These are phyloP conservation scores for Carex arenaria DNA, from an alignment of 202 grass and related monocot species.

Conservation along the genomic window DNA sequence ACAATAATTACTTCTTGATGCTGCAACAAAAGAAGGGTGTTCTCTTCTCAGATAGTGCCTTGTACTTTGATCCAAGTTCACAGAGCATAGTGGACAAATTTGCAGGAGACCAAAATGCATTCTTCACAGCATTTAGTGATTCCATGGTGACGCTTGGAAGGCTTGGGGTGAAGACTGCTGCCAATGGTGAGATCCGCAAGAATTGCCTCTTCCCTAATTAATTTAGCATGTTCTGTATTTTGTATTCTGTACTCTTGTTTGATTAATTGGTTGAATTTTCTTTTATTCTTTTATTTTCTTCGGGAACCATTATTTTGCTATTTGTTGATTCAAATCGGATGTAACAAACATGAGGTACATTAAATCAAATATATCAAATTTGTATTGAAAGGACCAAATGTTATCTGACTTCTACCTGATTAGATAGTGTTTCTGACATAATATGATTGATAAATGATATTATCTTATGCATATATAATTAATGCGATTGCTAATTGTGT, in stretches of 20 bases:
- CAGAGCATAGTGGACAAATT: constrained; percentile 24
- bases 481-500: too few species aligned
- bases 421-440: too few species aligned
- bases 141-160: constrained; percentile 71
- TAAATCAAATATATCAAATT: too few species aligned
- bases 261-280: neutral
- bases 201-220: constrained; percentile 24
- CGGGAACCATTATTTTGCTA: neutral
- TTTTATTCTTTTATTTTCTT: neutral
- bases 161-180: constrained; percentile 44
- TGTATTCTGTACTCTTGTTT: neutral
- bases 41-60: constrained; percentile 57
- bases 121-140: constrained; percentile 41
- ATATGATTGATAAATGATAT: too few species aligned
- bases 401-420: too few species aligned
- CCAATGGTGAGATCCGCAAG: constrained; percentile 52
- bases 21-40: constrained; percentile 48
- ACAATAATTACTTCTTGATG: constrained; percentile 59
- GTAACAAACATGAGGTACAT: neutral
- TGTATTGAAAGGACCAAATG: too few species aligned
- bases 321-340: neutral
- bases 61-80: constrained; percentile 28
- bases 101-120: constrained; percentile 30
- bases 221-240: neutral
- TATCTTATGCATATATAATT: too few species aligned